Percentiles rank a stretch among this genome's conserved stretches.
phyloP scores from a whole-genome alignment of 2,329 filamentous ascomycete species.

The Fusarium sp. region DNA sequence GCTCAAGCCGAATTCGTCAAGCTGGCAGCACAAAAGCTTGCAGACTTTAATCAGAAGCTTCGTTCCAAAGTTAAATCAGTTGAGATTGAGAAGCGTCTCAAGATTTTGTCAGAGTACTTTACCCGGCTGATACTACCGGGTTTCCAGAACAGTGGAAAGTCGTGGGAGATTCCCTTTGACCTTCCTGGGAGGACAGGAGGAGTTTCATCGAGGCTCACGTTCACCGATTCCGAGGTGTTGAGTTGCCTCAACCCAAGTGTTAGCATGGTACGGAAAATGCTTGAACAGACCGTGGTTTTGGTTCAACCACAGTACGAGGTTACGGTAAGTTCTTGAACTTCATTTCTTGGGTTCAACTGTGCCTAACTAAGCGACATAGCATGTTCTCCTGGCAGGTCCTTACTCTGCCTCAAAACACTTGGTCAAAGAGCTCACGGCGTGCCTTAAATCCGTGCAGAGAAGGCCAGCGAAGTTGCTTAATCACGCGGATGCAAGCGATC shows the following conservation, averaged over 20 bases:
- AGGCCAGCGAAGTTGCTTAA: background rate
- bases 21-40: background rate
- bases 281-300: background rate
- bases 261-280: conserved; percentile 7
- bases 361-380: background rate
- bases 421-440: background rate
- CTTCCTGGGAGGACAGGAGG: background rate
- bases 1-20: background rate
- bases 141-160: background rate
- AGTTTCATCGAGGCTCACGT: conserved; percentile 3
- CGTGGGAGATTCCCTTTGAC: background rate
- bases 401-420: conserved; percentile 12
- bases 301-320: background rate
- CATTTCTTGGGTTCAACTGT: background rate
- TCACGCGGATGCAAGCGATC: background rate
- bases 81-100: background rate
- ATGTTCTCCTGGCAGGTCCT: conserved; percentile 6
- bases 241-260: background rate
- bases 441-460: background rate
- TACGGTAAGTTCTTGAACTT: background rate
- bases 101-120: background rate
- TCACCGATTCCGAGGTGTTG: conserved; percentile 8
- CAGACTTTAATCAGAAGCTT: background rate
- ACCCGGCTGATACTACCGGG: background rate
- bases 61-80: background rate